These are phyloP conservation scores for Tulasnella sp. DNA, from an alignment of 768 basidiomycete species.

Conservation along the genomic window DNA sequence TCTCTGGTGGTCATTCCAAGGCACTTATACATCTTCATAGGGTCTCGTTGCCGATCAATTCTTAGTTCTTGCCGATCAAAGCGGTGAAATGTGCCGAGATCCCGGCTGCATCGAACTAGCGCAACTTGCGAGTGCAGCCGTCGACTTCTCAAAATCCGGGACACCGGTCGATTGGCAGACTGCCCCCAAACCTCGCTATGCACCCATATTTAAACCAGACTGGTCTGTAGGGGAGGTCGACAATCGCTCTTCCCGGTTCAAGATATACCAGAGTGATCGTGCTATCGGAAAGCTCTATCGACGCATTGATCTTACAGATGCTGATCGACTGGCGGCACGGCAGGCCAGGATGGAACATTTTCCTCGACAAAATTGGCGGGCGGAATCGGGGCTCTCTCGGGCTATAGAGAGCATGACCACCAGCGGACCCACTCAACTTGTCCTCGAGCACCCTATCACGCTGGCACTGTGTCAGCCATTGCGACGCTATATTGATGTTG, in stretches of 20 bases:
- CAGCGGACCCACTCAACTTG: neutral
- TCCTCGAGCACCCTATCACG: neutral
- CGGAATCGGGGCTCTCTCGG: neutral
- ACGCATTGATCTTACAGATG: conserved; percentile 40
- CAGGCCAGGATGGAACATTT: neutral
- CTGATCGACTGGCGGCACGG: neutral
- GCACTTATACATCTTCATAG: neutral
- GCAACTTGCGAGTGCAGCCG: conserved; percentile 32
- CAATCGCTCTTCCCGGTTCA: neutral
- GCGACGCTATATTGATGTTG: conserved; percentile 1
- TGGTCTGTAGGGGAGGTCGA: conserved; percentile 16
- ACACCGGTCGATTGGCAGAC: conserved; percentile 1
- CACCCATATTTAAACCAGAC: too few species aligned
- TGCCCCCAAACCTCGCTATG: too few species aligned
- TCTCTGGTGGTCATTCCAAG: neutral
- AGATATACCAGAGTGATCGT: conserved; percentile 36
- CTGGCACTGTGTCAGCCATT: neutral
- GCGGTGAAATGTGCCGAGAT: conserved; percentile 40
- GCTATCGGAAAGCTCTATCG: conserved; percentile 55
- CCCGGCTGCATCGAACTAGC: conserved; percentile 42
- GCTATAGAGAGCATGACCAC: neutral
- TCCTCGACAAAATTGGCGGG: neutral
- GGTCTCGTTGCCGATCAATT: conserved; percentile 2
- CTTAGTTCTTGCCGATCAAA: conserved; percentile 51
- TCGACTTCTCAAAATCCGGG: conserved; percentile 21